Base-by-base conservation (phyloP, 441 rosid species). In the Dalechampia spathulata region DNA sequence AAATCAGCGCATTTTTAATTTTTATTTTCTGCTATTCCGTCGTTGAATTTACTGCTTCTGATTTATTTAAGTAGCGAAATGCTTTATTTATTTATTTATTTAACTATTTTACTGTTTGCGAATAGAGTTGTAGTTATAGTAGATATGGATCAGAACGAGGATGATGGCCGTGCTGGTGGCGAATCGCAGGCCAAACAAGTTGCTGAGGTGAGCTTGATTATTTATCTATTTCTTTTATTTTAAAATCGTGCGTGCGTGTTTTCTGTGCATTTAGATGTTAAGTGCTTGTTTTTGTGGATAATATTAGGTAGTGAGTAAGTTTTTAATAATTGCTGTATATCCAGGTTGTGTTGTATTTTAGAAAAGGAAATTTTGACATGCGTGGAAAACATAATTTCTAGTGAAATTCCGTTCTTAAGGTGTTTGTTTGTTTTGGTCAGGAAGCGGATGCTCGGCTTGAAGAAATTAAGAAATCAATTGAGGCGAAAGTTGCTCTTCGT, bases 401-500 rank as follows among this genome's bases (percentile, higher is more conserved):
- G 34, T 30, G 34, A 4, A 30, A 8, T 30, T 30, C 8, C 34
- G 34, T 3, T 30, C 4, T 30, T 3, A 3, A 8, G 8, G 4
- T 30, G 4, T 30, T 30, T 30, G 8, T 3, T 30, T 30, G 4
- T 30, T 3, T 30, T 4, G 4, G 57, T 26, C 74, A 90, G 99
- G 99, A 90, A 83, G 85, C 87, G 55, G 79, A 63, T 69, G 95
- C 92, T 68, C 95, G 97, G 43, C 72, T 72, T 30, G 86, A 82
- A 60, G 95, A 87, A 75, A 74, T 80, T 42, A 82, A 72, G 83
- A 85, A 78, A 65, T 77, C 77, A 1, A 57, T 77, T 1, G 98
- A 90, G 69, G 86, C 89, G 16, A 94, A 90, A 72, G 37, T 82
- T 77, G 68, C 86, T 64, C 99, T 94, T 78, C 99, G 99, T 64